Evolutionary conservation across 169 alveolate species (phyloP), one percentile per base, ranked within the genome.

Genomic region (Cryptosporidium tyzzeri): DNA sequence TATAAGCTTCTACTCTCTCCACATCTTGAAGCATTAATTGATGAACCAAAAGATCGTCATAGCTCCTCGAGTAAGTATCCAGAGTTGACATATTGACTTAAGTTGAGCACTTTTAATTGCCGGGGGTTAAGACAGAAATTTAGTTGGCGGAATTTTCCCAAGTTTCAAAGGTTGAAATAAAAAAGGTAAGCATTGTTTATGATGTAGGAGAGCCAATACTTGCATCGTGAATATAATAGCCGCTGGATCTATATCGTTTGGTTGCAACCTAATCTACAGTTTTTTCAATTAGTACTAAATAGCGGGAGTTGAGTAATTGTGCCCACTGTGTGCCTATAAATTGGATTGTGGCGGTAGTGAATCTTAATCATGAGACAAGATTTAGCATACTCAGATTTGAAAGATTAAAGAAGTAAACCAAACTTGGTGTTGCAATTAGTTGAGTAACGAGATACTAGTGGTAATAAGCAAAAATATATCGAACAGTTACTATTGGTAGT

Each of bases 41-140:
- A 85, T 92, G 94, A 59, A 92, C 93, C 18, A 68, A 33, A n/a
- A 92, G 85, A 74, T 92, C 92, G 23, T 84, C 93, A 55, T 92
- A 92, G 70, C 92, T 61, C 2, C 35, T 50, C 12, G 48, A 62
- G 62, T 91, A 92, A 50, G 53, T 55, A 58, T 80, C 89, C 21
- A 80, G n/a, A 50, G 35, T 55, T 23, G 67, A 55, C 67, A 55
- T 41, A 9, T 21, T n/a, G 67, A 10, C 8, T 55, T 55, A 55
- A 48, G 2, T 48, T 48, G 12, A 48, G 55, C 55, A 48, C 0
- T 5, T 48, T 48, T 14, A 4, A 48, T 14, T 14, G 55, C 6
- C 12, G 55, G 55, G 55, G 55, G 21, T 12, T 6, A 48, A 48
- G 21, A 48, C 55, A 48, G 55, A 45, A 45, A 45, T 16, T 48